phyloP scores from a whole-genome alignment of 2,329 filamentous ascomycete genomes.

The Lecanicillium sp. region DNA sequence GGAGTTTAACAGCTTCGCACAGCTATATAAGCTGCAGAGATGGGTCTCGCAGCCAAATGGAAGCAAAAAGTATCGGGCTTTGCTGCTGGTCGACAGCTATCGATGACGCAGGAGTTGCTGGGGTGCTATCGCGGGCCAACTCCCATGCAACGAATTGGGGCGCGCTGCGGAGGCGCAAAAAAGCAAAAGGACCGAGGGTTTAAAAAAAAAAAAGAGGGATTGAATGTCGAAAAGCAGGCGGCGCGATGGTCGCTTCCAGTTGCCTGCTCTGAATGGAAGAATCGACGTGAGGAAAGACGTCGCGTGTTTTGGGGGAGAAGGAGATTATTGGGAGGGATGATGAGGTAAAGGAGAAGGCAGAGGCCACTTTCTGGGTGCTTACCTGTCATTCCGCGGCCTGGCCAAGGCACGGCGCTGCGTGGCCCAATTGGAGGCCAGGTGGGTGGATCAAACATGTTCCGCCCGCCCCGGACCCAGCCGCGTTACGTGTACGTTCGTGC shows the following conservation, averaged over 20 bases:
- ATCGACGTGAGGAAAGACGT: slow-evolving; percentile 8
- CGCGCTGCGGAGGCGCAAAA: slow-evolving; percentile 4
- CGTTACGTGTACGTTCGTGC: slow-evolving; percentile 4
- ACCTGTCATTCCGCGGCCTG: slow-evolving; percentile 8
- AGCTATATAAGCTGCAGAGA: slow-evolving; percentile 6
- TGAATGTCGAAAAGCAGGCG: slow-evolving; percentile 2
- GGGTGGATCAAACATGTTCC: slow-evolving; percentile 9
- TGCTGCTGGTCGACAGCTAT: not conserved
- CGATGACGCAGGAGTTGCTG: slow-evolving; percentile 8
- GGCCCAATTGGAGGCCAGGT: slow-evolving; percentile 4
- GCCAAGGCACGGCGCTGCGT: not conserved
- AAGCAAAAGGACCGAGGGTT: slow-evolving; percentile 1
- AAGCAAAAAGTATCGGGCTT: slow-evolving; percentile 1
- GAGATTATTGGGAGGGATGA: slow-evolving; percentile 3
- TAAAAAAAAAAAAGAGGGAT: slow-evolving; percentile 1
- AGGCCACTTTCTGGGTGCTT: slow-evolving; percentile 6
- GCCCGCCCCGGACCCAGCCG: not conserved
- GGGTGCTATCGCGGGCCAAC: slow-evolving; percentile 7
- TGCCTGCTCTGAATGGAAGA: slow-evolving; percentile 7
- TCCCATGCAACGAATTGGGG: slow-evolving; percentile 7
- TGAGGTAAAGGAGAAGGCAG: slow-evolving; percentile 8
- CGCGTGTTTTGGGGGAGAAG: slow-evolving; percentile 6
- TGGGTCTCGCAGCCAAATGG: not conserved
- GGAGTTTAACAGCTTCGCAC: not conserved
- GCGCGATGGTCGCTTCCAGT: slow-evolving; percentile 5